Conservation (phyloP, 1,139 yeast species). For the Casaregolazyma lundiana region DNA sequence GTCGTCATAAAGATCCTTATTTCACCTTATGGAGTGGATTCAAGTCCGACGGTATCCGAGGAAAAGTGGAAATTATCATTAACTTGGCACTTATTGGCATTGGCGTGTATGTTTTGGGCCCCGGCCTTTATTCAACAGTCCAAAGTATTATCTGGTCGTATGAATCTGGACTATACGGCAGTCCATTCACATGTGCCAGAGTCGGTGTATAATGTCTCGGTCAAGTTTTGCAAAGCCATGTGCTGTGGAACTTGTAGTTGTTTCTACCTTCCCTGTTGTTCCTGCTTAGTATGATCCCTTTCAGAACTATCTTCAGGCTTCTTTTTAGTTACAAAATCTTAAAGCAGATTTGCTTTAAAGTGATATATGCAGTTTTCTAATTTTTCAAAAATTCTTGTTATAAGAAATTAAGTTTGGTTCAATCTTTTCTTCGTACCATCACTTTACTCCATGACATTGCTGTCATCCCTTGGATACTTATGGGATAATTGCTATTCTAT, state of each 20-base stretch:
- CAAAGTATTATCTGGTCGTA: slow-evolving; percentile 50
- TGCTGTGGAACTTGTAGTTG: too few species aligned
- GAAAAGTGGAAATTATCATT: slow-evolving; percentile 28
- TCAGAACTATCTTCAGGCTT: too few species aligned
- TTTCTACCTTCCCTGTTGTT: too few species aligned
- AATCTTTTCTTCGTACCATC: not conserved
- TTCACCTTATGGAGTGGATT: slow-evolving; percentile 9
- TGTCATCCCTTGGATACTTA: not conserved
- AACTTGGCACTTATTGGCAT: slow-evolving; percentile 40
- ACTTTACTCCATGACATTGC: not conserved
- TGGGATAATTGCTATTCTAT: not conserved
- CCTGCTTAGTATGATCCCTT: too few species aligned
- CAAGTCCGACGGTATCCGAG: slow-evolving; percentile 13
- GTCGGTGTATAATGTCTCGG: slow-evolving; percentile 34
- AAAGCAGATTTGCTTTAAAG: too few species aligned
- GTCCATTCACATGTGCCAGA: slow-evolving; percentile 47
- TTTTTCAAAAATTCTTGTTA: too few species aligned
- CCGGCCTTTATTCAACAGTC: slow-evolving; percentile 53
- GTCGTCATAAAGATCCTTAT: slow-evolving; percentile 26
- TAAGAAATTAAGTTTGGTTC: too few species aligned
- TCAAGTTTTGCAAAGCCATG: too few species aligned
- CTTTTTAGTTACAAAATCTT: not conserved
- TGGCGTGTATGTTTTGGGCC: slow-evolving; percentile 54
- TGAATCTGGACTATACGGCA: slow-evolving; percentile 45
- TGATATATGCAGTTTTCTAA: too few species aligned